Conservation (phyloP, 176 grass and related monocot genomes). For the Hyparrhenia diplandra region DNA sequence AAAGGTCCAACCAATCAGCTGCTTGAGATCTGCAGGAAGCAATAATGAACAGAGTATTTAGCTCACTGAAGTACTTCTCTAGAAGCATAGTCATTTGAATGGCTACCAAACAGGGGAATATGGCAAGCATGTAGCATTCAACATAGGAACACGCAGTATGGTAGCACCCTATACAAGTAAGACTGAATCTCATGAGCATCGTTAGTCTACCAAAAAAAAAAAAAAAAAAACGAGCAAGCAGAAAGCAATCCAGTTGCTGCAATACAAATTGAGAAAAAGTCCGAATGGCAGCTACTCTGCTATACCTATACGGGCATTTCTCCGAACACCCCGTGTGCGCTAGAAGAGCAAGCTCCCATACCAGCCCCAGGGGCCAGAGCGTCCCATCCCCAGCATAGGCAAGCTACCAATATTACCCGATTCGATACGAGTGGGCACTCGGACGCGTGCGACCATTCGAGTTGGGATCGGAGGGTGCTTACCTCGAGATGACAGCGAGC, state of each 20-base stretch:
- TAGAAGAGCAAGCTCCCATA: neutral
- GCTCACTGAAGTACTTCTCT: neutral
- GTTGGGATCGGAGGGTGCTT: neutral
- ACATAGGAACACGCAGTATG: neutral
- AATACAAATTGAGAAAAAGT: neutral
- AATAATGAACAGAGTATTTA: conserved; percentile 19
- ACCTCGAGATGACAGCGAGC: neutral
- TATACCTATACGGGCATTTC: neutral
- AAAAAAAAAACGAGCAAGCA: neutral
- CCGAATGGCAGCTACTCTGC: neutral
- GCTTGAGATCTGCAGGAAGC: conserved; percentile 14
- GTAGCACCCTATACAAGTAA: neutral
- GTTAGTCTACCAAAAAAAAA: neutral
- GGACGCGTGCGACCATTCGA: neutral
- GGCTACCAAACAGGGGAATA: neutral
- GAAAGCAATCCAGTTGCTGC: neutral
- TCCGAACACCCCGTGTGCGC: neutral
- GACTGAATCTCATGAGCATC: neutral
- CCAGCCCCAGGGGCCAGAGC: too few relatives aligned
- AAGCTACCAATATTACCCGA: neutral
- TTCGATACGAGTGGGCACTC: neutral
- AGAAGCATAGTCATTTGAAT: neutral
- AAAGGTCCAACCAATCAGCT: too few relatives aligned
- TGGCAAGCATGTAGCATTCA: neutral
- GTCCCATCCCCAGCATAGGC: neutral